Evolutionary conservation across 2,329 filamentous ascomycete species (phyloP), one percentile per base, ranked within the genome.

Genomic region (Balansia obtecta): DNA sequence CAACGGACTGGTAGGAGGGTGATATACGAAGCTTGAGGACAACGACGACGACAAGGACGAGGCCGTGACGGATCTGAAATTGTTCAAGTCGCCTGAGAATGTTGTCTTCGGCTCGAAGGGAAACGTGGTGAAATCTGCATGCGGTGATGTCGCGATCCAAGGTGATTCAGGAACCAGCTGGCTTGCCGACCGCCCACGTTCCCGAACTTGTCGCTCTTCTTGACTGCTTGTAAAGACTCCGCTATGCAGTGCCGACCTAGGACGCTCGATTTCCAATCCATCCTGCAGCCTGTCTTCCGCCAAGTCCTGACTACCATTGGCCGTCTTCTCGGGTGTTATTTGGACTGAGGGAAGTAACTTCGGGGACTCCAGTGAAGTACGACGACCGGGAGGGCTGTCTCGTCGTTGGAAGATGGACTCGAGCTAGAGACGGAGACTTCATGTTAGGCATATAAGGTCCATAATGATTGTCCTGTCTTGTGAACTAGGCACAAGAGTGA

Each of bases 1-100:
- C 11, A 98, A 72, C 13, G 93, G 93, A 60, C 90, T 97, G 2
- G 93, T 97, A 0, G 93, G 91, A 2, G 87, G 80, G 66, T 91
- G 85, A 54, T 95, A 85, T 33, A 86, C 76, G 64, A 95, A 96
- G 58, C 81, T 89, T 2, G 83, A 85, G 0, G 86, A 84, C 13
- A 86, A 74, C 1, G 88, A 86, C 8, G 83, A 88, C 3, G 83
- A 84, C 10, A 85, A 61, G 1, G 81, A 83, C 8, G 83, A 83
- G 16, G 75, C 70, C 20, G 72, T 34, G 27, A 47, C 67, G 0
- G 74, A 72, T 44, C 63, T 66, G 49, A 68, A 70, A 10, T 65
- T 67, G 34, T 67, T 65, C 13, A 55, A 55, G 41, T 64, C 61
- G 20, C 64, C 61, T n/a, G 58, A 54, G n/a, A 61, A 56, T 3